Conservation (phyloP, 768 basidiomycete species). For the Nevesoporus exiguus region DNA sequence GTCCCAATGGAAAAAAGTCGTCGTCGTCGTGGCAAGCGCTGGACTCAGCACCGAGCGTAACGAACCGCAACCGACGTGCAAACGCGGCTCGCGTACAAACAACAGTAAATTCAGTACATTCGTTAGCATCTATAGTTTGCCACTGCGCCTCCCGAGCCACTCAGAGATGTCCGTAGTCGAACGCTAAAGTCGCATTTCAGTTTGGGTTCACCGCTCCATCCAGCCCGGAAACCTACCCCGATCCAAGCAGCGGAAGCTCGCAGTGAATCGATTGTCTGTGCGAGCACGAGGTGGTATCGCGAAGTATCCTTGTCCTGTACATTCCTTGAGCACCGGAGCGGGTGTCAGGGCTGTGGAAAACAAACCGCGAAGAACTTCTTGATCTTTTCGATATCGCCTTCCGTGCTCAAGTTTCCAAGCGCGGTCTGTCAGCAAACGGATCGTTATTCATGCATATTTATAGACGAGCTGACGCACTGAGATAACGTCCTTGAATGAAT, state of each 20-base stretch:
- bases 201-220: neutral
- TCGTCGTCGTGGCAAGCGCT: slow-evolving; percentile 11
- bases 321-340: neutral
- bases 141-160: slow-evolving; percentile 42
- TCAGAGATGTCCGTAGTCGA: slow-evolving; percentile 52
- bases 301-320: slow-evolving; percentile 61
- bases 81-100: neutral
- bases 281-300: slow-evolving; percentile 60
- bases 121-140: neutral
- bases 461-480: slow-evolving; percentile 37
- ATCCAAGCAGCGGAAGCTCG: slow-evolving; percentile 58
- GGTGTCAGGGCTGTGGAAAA: neutral
- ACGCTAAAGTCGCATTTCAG: slow-evolving; percentile 37
- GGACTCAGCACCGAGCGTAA: neutral
- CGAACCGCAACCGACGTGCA: neutral
- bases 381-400: slow-evolving; percentile 60
- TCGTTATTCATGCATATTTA: neutral
- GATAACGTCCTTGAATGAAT: slow-evolving; percentile 50
- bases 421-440: slow-evolving; percentile 28
- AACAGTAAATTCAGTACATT: slow-evolving; percentile 6
- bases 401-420: slow-evolving; percentile 53
- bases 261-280: slow-evolving; percentile 69
- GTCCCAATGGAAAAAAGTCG: slow-evolving; percentile 1
- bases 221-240: slow-evolving; percentile 41
- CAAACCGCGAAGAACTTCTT: slow-evolving; percentile 75